Evolutionary conservation across 2,329 filamentous ascomycete species (phyloP), one percentile per base, ranked within the genome.

Genomic region (Ampelomyces quisqualis): DNA sequence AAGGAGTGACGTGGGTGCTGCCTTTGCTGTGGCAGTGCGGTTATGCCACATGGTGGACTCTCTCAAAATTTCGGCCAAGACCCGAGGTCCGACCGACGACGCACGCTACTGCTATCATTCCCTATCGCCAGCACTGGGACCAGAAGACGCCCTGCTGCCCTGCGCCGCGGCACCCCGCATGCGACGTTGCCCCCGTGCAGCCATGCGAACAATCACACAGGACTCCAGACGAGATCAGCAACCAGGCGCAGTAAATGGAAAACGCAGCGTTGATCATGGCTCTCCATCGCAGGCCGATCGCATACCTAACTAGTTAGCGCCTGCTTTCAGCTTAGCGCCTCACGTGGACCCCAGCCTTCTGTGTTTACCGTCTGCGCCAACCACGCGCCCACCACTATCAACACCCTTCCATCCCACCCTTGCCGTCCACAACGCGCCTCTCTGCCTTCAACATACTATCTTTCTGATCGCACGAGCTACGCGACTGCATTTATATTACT

Each of bases 381-480:
- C 28, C 39, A 46, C 52, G 47, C 41, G 47, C 47, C 40, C 37
- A 23, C 51, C 53, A 49, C 38, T 49, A 52, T 50, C 48, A 57
- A 49, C 53, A 57, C 55, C 47, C 49, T 41, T 40, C 48, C 47
- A 48, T 45, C 51, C 47, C 43, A 40, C 32, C 32, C 26, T 38
- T 35, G 40, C 41, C 34, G 23, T 27, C 44, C 50, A 40, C 48
- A 44, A 47, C 53, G 30, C 51, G 41, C 41, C 38, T 36, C 51
- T 29, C 38, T 49, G 34, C 15, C 20, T 50, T 58, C 21, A 6
- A 41, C 43, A 37, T 41, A 43, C 41, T 38, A 53, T 48, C 45
- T 39, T 47, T 41, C 34, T 55, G 54, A 69, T 79, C 77, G 77
- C 77, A 69, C 70, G 60, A 52, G 45, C 60, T 64, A 64, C 71